Evolutionary conservation across 306 rosid genomes (phyloP), one percentile per base, ranked within the genome.

Genomic region (Vigna nakashimae): DNA sequence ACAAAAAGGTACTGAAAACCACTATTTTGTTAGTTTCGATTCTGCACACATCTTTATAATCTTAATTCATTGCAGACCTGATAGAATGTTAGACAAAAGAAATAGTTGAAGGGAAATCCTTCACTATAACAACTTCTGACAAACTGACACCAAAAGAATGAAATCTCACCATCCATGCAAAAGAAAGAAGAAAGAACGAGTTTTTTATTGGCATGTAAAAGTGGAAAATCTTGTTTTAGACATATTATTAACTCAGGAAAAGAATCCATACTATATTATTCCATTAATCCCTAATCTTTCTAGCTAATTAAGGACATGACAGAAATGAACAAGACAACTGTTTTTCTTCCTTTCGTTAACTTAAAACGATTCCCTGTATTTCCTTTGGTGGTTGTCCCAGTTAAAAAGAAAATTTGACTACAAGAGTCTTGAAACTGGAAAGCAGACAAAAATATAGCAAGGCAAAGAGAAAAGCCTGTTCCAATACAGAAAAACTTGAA

Each of bases 401-500:
- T 76, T 55, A 38, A 57, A 56, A 40, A 15, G 15, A 34, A 64
- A 56, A 30, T 16, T 26, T 20, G 62, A 69, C 26, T 48, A 69
- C 32, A 69, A 42, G 16, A 77, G 36, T 46, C 30, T n/a, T 67
- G 45, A 16, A 73, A 77, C 53, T 2, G 11, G 71, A 52, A 76
- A 12, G 30, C 55, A 48, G 51, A 71, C 36, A 64, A 22, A 42
- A 50, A 30, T 9, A 45, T 49, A 77, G 32, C 16, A 84, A 51
- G 24, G 13, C 20, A 80, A 62, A 67, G 71, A 46, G 48, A 46
- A 60, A 22, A 74, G 18, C 20, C 26, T 50, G 65, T 50, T 74
- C 20, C 34, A 77, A 69, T 7, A 79, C 28, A 62, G 50, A 73
- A 70, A 62, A 59, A 26, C 53, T 26, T 38, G 57, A 80, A 76